Base-by-base conservation (phyloP, 306 rosid genomes). In the Purshia tridentata region DNA sequence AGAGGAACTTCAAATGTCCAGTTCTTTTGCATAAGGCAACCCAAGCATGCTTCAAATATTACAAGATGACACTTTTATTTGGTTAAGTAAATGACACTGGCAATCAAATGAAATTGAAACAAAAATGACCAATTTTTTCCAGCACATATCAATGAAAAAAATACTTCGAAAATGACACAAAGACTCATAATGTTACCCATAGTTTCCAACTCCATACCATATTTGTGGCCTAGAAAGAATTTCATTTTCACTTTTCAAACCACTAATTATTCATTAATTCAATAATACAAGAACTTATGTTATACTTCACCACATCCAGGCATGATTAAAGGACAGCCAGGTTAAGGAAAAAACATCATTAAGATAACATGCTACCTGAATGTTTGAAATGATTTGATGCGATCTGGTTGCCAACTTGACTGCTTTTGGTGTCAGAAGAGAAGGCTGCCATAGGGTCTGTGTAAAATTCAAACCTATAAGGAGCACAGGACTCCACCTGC, bases 361-460 rank as follows among this genome's bases (percentile, higher is more conserved):
- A 72, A 52, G 40, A 54, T 35, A 63, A 42, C 13, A 19, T 46
- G 22, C 10, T 88, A 90, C 94, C 92, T 81, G 83, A 82, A 78
- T 83, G 88, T 39, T 81, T 70, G 41, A 72, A 81, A 83, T 57
- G 44, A 81, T 72, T 80, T 0, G 81, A 74, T 40, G 73, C 72
- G 54, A 73, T 22, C 70, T 73, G 92, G 45, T 65, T 62, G 60
- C 29, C 61, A 20, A 45, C 45, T 59, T 52, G 81, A 70, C 73
- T 59, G 77, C 79, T 80, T 72, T 71, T 84, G 81, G 65, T 89
- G 76, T 78, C 80, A 10, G 87, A 69, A 73, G 90, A 84, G 85
- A 91, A 94, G 50, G 97, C 96, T 39, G 90, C 56, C 99, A 91
- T 88, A 9, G 97, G 97, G 70, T 94, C 94, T 2, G 99, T 91